Base-by-base conservation (phyloP, 1,284 basidiomycete species). In the Puccinia novopanici region DNA sequence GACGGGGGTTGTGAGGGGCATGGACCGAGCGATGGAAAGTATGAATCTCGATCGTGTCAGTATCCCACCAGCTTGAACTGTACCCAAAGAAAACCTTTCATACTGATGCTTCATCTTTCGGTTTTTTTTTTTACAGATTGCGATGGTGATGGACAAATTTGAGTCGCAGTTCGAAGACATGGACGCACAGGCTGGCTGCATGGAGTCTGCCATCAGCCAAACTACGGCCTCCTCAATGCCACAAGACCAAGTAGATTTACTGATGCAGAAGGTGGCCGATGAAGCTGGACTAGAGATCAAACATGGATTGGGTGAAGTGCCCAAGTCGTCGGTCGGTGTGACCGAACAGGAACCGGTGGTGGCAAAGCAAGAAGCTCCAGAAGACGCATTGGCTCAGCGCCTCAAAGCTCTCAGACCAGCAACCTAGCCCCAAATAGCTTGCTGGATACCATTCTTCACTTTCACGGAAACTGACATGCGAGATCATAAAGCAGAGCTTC, bases 61-160 rank as follows among this genome's bases (percentile, higher is more conserved):
- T 88, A 65, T 73, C 75, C 30, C 15, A 48, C 13, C 8, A 17
- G 30, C 27, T 42, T 19, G 9, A 54, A 54, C 71, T n/a, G n/a
- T 30, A 22, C 34, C 40, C 57, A 10, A 19, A 10, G 30, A 48
- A 55, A 22, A 19, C 27, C 37, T 61, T 0, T 65, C n/a, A 27
- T 10, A 61, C 34, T 37, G 12, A 27, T 12, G 12, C 57, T 42
- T 19, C 6, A 52, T 9, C 27, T 34, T 10, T 52, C n/a, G 34
- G 24, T 45, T 40, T 27, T 55, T 22, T 45, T 54, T 65, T 34
- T 65, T 27, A 13, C 84, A 98, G 95, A 99, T 99, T 86, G 96
- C 97, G 15, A 87, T 94, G 82, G 94, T 99, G 22, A 99, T 99
- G 97, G 97, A 99, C 88, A 98, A 96, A 87, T 99, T 99, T 86